Evolutionary conservation across 176 grass and related monocot species (phyloP), one percentile per base, ranked within the genome.

Genomic region (Musa troglodytarum): DNA sequence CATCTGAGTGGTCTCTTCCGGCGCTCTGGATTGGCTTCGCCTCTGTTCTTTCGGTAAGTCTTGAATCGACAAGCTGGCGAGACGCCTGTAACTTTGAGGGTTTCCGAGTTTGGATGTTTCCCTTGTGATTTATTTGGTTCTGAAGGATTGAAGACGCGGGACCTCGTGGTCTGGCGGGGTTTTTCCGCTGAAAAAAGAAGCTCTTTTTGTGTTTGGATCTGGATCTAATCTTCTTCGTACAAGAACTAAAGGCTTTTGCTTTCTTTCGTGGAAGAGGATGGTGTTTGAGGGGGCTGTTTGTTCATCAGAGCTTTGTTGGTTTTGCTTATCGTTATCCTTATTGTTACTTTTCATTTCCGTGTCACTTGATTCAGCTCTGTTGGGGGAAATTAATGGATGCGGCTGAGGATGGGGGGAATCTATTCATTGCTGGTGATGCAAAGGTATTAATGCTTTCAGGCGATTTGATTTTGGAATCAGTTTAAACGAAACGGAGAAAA

Each of bases 341-440:
- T 55, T 29, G 53, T 56, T 34, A 55, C 5, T 34, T 74, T 28
- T 29, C 6, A 29, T 74, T 74, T 17, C 14, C 22, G 55, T 15
- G 22, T 1, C 72, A 57, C 13, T 55, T 55, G 72, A 57, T 74
- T 74, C 23, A 56, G 22, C 53, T 56, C 19, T 10, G 9, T 12
- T 2, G 24, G 9, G 72, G 14, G 21, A 26, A 11, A 28, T 10
- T 55, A 16, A 74, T 74, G 72, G 72, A 74, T 53, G 23, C 52
- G 52, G 23, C 53, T 13, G 72, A 56, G 14, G 52, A 57, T 1
- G 72, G 57, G 25, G 72, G 53, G 52, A 28, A 50, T 17, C 14
- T 74, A 3, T 55, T 74, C 72, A 28, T 74, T 16, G 72, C 72
- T 17, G 52, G 52, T 19, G 72, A 74, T 19, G 52, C 72, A 74